These are phyloP conservation scores for Clonostachys rosea DNA, from an alignment of 2,329 filamentous ascomycete species.

Conservation along the genomic window DNA sequence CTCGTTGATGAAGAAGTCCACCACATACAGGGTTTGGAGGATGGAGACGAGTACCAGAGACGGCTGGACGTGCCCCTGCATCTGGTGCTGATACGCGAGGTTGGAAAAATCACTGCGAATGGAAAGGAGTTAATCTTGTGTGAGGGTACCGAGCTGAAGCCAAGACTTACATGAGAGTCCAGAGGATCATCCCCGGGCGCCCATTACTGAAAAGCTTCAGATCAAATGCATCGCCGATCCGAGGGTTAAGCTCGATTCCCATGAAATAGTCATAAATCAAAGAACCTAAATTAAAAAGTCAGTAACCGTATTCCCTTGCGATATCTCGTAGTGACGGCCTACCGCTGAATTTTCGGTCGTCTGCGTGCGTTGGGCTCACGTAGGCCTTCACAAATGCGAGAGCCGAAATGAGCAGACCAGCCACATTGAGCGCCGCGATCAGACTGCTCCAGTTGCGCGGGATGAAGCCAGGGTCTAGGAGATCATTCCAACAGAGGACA, in stretches of 20 bases:
- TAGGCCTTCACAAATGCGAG: slow-evolving; percentile 31
- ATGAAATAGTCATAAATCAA: slow-evolving; percentile 36
- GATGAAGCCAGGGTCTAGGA: slow-evolving; percentile 30
- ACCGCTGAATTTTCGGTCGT: slow-evolving; percentile 34
- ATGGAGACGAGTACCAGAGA: slow-evolving; percentile 33
- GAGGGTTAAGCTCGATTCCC: slow-evolving; percentile 39
- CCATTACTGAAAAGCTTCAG: slow-evolving; percentile 42
- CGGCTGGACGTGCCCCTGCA: slow-evolving; percentile 24
- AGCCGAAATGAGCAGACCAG: slow-evolving; percentile 15
- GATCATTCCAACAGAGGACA: slow-evolving; percentile 13
- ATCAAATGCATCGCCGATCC: slow-evolving; percentile 33
- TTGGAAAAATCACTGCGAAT: slow-evolving; percentile 15
- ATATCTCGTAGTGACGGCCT: too few relatives aligned
- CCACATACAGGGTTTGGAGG: slow-evolving; percentile 36
- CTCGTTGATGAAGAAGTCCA: slow-evolving; percentile 45
- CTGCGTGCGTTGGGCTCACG: slow-evolving; percentile 26
- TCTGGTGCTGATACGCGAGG: slow-evolving; percentile 31
- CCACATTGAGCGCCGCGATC: slow-evolving; percentile 28
- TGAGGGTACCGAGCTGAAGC: slow-evolving; percentile 8
- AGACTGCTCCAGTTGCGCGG: slow-evolving; percentile 34
- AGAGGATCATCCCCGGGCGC: slow-evolving; percentile 38
- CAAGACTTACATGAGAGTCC: slow-evolving; percentile 34
- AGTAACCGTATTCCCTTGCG: too few relatives aligned
- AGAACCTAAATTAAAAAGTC: slow-evolving; percentile 5
- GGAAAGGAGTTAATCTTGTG: background rate